A percentile compares a stretch with the other conserved stretches of the same genome.
Conservation (phyloP, 176 grass and related monocot species). For the Neostapfia colusana region DNA sequence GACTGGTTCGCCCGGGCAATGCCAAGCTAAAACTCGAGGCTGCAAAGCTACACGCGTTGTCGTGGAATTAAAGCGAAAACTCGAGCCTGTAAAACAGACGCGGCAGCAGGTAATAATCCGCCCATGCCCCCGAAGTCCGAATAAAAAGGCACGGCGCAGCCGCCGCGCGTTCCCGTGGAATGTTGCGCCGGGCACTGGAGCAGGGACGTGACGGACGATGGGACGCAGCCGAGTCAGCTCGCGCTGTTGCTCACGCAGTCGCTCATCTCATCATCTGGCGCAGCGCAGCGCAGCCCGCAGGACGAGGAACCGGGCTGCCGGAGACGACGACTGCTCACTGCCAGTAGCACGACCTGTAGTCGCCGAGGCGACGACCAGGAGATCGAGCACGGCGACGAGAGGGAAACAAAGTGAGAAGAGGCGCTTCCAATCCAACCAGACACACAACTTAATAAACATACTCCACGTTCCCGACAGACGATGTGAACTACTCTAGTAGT, state of each 20-base stretch:
- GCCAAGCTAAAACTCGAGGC: no score
- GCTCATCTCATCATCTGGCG: neutral
- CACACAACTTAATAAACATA: no score
- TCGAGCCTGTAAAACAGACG: no score
- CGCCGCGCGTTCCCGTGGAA: neutral
- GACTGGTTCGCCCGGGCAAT: no score
- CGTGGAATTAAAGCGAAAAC: no score
- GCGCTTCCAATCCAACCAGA: no score
- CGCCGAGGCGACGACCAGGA: neutral
- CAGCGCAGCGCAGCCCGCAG: no score
- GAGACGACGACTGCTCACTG: neutral
- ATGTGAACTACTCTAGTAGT: no score
- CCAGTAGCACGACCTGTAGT: neutral
- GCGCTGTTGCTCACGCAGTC: neutral
- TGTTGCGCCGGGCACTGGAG: neutral
- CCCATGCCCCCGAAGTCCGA: no score
- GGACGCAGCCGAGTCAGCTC: slow-evolving; percentile 17
- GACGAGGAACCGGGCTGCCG: neutral
- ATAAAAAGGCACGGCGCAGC: neutral
- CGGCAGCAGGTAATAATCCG: no score
- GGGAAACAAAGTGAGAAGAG: neutral
- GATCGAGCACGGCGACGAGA: neutral
- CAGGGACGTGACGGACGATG: slow-evolving; percentile 17
- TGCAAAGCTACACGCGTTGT: no score
- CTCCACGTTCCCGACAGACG: no score